These are phyloP conservation scores for Aspergillus texensis DNA, from an alignment of 2,329 filamentous ascomycete species.

Conservation along the genomic window DNA sequence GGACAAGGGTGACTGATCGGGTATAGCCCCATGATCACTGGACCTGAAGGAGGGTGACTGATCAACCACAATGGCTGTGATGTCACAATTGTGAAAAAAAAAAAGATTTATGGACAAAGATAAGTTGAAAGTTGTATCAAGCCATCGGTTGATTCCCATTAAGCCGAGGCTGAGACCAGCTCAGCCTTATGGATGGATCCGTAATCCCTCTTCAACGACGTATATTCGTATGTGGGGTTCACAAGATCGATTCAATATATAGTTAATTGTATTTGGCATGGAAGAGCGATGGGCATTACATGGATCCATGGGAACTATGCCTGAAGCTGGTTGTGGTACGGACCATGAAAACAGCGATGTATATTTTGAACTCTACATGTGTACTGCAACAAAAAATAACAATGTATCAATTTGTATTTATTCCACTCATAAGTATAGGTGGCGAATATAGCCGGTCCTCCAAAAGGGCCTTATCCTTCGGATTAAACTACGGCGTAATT, in stretches of 20 bases:
- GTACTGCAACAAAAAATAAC: background rate
- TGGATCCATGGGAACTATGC: background rate
- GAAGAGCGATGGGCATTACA: background rate
- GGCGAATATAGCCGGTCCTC: background rate
- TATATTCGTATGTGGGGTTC: background rate
- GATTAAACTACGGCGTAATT: background rate
- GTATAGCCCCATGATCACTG: background rate
- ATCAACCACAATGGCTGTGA: background rate
- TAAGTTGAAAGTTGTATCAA: background rate
- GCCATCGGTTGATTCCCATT: background rate
- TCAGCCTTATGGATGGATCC: constrained; percentile 3
- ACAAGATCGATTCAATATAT: background rate
- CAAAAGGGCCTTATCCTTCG: background rate
- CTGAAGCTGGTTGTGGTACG: background rate
- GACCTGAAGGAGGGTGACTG: background rate
- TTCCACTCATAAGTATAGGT: background rate
- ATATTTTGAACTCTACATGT: background rate
- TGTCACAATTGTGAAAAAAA: background rate
- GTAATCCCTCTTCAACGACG: background rate
- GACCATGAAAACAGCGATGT: background rate
- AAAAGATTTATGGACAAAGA: background rate
- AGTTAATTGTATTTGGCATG: background rate
- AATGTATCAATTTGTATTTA: background rate
- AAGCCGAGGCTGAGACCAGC: background rate
- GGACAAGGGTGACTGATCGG: background rate